Percentiles rank a stretch among this genome's conserved stretches.
phyloP scores from a whole-genome alignment of 176 grass and related monocot species.

The Dactylis glomerata region DNA sequence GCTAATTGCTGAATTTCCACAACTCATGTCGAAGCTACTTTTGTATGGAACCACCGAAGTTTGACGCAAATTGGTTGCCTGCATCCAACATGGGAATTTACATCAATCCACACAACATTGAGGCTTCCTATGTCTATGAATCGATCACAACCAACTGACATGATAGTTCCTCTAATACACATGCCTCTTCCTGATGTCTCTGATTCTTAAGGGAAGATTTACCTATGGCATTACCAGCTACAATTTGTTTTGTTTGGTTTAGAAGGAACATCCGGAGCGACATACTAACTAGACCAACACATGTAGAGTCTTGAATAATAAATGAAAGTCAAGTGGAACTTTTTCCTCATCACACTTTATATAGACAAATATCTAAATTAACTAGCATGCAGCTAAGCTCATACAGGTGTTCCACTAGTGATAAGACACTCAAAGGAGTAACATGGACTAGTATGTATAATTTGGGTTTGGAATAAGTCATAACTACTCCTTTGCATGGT shows the following conservation, averaged over 20 bases:
- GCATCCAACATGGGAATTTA: background rate
- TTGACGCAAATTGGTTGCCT: background rate
- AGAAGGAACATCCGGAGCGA: background rate
- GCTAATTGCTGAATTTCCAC: too few relatives aligned
- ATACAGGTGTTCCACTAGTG: background rate
- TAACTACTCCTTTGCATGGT: too few relatives aligned
- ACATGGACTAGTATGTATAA: background rate
- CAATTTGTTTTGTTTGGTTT: background rate
- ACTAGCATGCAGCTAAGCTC: background rate
- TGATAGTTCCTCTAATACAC: background rate
- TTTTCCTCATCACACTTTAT: background rate
- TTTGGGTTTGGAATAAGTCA: too few relatives aligned
- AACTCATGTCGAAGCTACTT: background rate
- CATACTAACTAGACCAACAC: background rate
- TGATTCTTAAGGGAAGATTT: background rate
- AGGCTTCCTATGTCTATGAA: too few relatives aligned
- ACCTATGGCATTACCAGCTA: background rate
- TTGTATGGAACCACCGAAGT: background rate
- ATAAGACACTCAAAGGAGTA: too few relatives aligned
- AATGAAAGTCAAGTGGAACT: background rate
- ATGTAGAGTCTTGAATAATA: background rate
- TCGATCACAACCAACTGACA: background rate
- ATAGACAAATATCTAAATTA: background rate
- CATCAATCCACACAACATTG: background rate
- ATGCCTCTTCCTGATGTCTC: background rate